Evolutionary conservation across 73 alveolate species (phyloP), one percentile per base, ranked within the genome.

Genomic region (Paraurostyla sp.): DNA sequence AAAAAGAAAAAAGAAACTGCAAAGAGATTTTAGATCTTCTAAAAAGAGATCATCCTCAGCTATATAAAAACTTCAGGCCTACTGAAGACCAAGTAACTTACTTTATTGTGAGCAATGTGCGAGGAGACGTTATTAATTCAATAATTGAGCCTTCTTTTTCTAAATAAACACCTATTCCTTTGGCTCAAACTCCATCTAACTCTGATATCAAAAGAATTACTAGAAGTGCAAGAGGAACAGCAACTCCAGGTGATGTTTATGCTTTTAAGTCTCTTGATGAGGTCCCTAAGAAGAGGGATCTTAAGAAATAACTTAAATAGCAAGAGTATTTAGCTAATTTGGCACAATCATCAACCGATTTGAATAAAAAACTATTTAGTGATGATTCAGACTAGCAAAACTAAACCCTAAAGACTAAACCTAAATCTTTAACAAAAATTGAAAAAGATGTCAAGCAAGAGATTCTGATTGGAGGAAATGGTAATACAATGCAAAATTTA

Each of bases 171-270:
- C 1, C 35, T 65, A 2, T 38, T 35, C 41, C 36, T 23, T 16
- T 18, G n/a, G 1, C 16, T 40, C 40, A 65, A 56, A 33, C 82
- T n/a, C n/a, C n/a, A n/a, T n/a, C n/a, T n/a, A n/a, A n/a, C n/a
- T n/a, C 82, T 3, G 82, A 65, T 22, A 35, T 65, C 25, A 65
- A 65, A 65, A 33, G 82, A 38, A 38, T 65, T 2, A 65, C 82
- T 6, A 65, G 82, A 65, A 65, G 82, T 22, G 35, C 82, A 6
- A 65, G 23, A 23, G 42, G n/a, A n/a, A n/a, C 32, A 29, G 16
- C 49, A 38, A 65, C 82, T 38, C 82, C 82, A 18, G 32, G 38
- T n/a, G n/a, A n/a, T n/a, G n/a, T n/a, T n/a, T n/a, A n/a, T n/a
- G n/a, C n/a, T 40, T 22, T 58, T 65, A 65, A 65, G 41, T 65